Evolutionary conservation across 345 rosid genomes (phyloP), one percentile per base, ranked within the genome.

Genomic region (Salix dunnii): DNA sequence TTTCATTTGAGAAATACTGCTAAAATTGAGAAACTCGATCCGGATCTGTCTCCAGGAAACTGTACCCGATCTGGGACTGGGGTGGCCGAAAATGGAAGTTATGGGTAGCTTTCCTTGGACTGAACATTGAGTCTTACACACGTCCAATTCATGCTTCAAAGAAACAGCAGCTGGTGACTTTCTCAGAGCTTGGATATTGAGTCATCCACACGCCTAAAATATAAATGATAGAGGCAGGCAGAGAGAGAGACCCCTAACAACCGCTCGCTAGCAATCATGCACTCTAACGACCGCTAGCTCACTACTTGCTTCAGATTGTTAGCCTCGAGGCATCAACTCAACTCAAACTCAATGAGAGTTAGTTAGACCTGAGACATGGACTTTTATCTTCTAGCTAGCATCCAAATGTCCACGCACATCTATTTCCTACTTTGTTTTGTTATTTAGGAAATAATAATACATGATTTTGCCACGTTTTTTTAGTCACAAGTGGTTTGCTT

Each of bases 201-300:
- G 88, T 86, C 81, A 33, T 43, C 31, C 48, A 28, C 83, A 86
- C 78, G 86, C 72, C 84, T 76, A 42, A 25, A 69, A 73, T 21
- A 5, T 35, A 7, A 16, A 13, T 40, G 67, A 28, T 40, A 6
- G 16, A 33, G 36, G 36, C 36, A 33, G 43, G 12, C 31, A 12
- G 49, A 13, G 8, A 42, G 16, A 73, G 60, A 60, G 77, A 20
- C 25, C 30, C 73, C 53, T n/a, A 74, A 68, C 72, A 67, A 63
- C 81, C 18, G 76, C 82, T 33, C 18, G 76, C 82, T 33, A 74
- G 61, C 76, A 78, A 86, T 82, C 72, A 86, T 82, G 55, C 35
- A 38, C 43, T 73, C 69, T 74, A 79, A 86, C 81, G 12, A 73
- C 85, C 85, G 16, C 14, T 21, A 7, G 11, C 36, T 13, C 36